Evolutionary conservation across 139 green algal genomes (phyloP).

Genomic region (Micractinium conductrix): DNA sequence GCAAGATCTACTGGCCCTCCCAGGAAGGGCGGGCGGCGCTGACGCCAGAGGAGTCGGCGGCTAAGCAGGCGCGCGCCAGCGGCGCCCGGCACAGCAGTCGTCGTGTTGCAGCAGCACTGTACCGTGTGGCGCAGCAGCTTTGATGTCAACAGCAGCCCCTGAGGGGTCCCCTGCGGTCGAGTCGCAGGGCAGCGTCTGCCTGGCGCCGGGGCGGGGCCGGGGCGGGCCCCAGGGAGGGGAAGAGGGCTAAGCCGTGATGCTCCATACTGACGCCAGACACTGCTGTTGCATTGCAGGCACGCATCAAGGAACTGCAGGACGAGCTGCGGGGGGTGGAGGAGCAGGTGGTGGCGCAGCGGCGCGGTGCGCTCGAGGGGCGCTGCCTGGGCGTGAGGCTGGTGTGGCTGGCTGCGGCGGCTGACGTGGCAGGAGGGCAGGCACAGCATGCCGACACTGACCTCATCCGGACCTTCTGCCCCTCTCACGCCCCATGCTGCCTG

Average conservation of each 20-base stretch:
- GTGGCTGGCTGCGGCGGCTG: neutral
- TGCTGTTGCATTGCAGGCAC: constrained; percentile 38
- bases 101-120: too few species aligned
- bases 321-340: constrained; percentile 8
- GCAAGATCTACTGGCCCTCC: constrained; percentile 77
- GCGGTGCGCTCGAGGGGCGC: constrained; percentile 36
- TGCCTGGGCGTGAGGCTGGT: neutral
- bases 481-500: neutral
- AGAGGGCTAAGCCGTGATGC: too few species aligned
- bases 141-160: too few species aligned
- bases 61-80: constrained; percentile 28
- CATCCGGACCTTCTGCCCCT: too few species aligned
- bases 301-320: constrained; percentile 38
- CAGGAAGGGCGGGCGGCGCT: constrained; percentile 63
- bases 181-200: too few species aligned
- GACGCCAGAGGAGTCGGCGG: constrained; percentile 64
- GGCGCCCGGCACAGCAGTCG: too few species aligned
- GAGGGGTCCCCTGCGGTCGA: too few species aligned
- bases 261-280: constrained; percentile 70
- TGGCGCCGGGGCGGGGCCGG: too few species aligned
- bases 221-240: too few species aligned
- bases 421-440: neutral
- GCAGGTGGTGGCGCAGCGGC: constrained; percentile 13
- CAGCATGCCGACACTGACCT: too few species aligned
- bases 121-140: too few species aligned